A percentile compares a stretch with the other conserved stretches of the same genome.
These are phyloP conservation scores for Sclerotinia sclerotiorum DNA, from an alignment of 2,329 filamentous ascomycete species.

Conservation along the genomic window DNA sequence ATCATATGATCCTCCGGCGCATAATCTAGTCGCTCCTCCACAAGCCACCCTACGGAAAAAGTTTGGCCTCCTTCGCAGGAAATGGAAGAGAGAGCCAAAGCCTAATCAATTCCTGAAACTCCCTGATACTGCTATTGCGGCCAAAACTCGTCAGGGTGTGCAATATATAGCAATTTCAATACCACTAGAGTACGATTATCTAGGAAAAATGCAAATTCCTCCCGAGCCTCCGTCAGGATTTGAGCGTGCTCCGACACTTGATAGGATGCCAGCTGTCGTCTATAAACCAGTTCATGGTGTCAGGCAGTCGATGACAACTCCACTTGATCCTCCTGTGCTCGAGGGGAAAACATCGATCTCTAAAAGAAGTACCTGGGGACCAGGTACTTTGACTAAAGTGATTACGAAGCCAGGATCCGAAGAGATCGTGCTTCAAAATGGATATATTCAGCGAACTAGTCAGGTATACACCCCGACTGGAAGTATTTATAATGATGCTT, in stretches of 20 bases:
- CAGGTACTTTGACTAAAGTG: conserved; percentile 9
- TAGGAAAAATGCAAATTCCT: conserved; percentile 34
- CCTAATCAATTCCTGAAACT: conserved; percentile 44
- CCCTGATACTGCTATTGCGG: conserved; percentile 57
- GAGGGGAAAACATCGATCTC: not conserved
- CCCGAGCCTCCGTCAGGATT: conserved; percentile 14
- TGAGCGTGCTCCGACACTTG: conserved; percentile 37
- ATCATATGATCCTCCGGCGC: conserved; percentile 49
- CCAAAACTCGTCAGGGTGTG: conserved; percentile 53
- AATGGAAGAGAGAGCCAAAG: conserved; percentile 39
- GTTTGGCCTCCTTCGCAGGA: conserved; percentile 40
- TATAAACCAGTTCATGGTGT: conserved; percentile 43
- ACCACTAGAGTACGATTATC: conserved; percentile 51
- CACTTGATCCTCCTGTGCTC: not conserved
- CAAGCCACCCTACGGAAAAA: conserved; percentile 39
- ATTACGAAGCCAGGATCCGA: conserved; percentile 22
- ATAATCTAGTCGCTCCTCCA: conserved; percentile 52
- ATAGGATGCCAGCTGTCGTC: not conserved
- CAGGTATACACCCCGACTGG: conserved; percentile 9
- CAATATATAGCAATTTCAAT: conserved; percentile 63
- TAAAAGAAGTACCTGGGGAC: not conserved
- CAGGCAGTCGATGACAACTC: conserved; percentile 36
- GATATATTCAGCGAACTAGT: conserved; percentile 22
- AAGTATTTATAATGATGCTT: not conserved
- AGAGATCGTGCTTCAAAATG: conserved; percentile 23